These are phyloP conservation scores for Cymbopogon citratus DNA, from an alignment of 176 grass and related monocot genomes.

Conservation along the genomic window DNA sequence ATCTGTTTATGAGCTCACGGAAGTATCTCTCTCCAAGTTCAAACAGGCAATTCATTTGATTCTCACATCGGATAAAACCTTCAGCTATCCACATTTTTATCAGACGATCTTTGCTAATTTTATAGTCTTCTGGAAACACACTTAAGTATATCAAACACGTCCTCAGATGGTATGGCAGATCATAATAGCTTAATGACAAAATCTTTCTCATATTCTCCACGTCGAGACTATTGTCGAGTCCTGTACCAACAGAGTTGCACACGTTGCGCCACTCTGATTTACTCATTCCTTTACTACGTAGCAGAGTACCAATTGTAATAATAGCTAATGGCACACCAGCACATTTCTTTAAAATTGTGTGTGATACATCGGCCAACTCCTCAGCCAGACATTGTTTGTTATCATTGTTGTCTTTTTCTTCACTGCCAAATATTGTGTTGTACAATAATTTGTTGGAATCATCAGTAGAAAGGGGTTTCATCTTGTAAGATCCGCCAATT, in stretches of 20 bases:
- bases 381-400: neutral
- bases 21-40: too few species aligned
- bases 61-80: neutral
- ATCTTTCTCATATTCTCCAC: neutral
- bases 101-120: too few species aligned
- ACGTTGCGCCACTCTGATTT: neutral
- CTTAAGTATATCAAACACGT: too few species aligned
- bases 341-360: conserved; percentile 5
- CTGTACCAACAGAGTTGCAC: neutral
- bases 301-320: too few species aligned
- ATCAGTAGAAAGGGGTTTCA: neutral
- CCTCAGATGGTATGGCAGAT: too few species aligned
- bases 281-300: neutral
- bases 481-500: neutral
- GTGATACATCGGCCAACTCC: neutral
- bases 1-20: neutral
- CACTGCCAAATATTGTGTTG: neutral
- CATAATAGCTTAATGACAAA: too few species aligned
- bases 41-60: neutral
- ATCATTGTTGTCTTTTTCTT: neutral
- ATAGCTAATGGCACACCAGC: conserved; percentile 13
- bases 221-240: neutral
- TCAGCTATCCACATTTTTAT: too few species aligned
- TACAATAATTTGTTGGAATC: neutral
- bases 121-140: too few species aligned